Evolutionary conservation across 768 basidiomycete genomes (phyloP), one percentile per base, ranked within the genome.

Genomic region (Agaricus sinodeliciosus): DNA sequence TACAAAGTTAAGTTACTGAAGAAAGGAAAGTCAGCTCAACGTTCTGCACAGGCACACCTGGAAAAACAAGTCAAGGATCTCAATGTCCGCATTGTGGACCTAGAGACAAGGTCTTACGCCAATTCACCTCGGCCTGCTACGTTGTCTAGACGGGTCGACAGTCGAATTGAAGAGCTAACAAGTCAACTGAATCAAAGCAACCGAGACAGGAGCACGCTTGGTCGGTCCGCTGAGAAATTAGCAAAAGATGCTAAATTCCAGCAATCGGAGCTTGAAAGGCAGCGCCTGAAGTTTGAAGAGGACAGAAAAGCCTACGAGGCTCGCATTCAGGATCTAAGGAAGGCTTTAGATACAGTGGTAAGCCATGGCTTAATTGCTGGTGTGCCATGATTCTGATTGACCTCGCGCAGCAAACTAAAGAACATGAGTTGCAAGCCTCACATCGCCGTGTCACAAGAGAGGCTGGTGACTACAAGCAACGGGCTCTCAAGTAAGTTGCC

Each of bases 61-160:
- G 90, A 93, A 71, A 92, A 90, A 62, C 86, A 90, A 62, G 75
- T 87, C 62, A 91, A 90, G 62, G 91, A 92, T 48, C 69, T 92
- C 28, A 90, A 90, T 56, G 78, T 90, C 39, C 85, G 84, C 37
- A 82, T 93, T 51, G 82, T 89, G 8, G 90, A 92, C 61, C 74
- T 92, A 15, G 90, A 90, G 65, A 88, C 90, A 1, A 86, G 75
- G 61, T 84, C 88, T 4, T 82, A 90, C 57, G 66, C 81, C 9
- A 85, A 69, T 58, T 75, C 79, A n/a, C 79, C 84, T 12, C 76
- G 84, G 34, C 74, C 82, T 4, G 68, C 77, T 2, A 70, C 75
- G 4, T 72, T 72, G 0, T 76, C 81, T 43, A 73, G 83, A 37
- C 79, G 85, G 22, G 69, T 83, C 22, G 87, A 89, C 56, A 80